These are phyloP conservation scores for Meripilus lineatus DNA, from an alignment of 1,284 basidiomycete species.

Conservation along the genomic window DNA sequence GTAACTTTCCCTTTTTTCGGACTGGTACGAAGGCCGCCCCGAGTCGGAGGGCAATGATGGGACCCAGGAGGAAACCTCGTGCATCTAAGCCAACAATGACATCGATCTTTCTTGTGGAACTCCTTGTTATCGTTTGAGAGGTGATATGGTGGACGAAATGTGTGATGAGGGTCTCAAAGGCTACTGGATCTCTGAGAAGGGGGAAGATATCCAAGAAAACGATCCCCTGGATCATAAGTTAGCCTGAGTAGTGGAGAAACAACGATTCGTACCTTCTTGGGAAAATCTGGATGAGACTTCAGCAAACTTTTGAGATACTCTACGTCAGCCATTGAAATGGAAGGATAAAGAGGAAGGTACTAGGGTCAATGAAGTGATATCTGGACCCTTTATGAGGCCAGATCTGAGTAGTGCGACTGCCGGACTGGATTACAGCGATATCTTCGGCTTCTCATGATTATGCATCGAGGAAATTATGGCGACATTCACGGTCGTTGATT, in stretches of 20 bases:
- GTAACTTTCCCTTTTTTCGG: conserved; percentile 92
- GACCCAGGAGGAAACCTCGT: conserved; percentile 93
- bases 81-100: conserved; percentile 96
- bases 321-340: conserved; percentile 74
- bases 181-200: conserved; percentile 76
- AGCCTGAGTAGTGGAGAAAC: not conserved
- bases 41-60: conserved; percentile 85
- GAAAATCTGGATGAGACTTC: conserved; percentile 75
- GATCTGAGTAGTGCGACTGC: no score
- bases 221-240: conserved; percentile 50
- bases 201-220: conserved; percentile 90
- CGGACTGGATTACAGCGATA: no score
- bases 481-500: no score
- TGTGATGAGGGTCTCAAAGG: conserved; percentile 89
- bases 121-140: conserved; percentile 63
- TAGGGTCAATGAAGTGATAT: no score
- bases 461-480: no score
- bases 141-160: conserved; percentile 87
- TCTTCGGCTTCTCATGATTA: no score
- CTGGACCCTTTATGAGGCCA: no score
- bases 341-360: conserved; percentile 3
- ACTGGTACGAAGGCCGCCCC: conserved; percentile 97
- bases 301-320: conserved; percentile 67
- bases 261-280: conserved; percentile 65
- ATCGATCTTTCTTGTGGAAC: conserved; percentile 75